Evolutionary conservation across 495 filamentous ascomycete genomes (phyloP), one percentile per base, ranked within the genome.

Genomic region (Penicillium canariense): DNA sequence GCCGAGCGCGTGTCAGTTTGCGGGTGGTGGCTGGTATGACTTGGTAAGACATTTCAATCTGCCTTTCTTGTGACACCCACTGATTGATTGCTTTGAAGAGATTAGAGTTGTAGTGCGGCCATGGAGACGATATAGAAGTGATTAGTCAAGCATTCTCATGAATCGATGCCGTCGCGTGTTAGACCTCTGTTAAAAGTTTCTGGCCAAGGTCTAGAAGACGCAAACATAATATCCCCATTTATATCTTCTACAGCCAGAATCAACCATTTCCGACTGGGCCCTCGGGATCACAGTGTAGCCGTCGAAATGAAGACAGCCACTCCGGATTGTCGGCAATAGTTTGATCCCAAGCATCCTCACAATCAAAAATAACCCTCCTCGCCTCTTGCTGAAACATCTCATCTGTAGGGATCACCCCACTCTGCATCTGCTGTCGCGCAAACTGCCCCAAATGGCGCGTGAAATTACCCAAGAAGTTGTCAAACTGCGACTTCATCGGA

Each of bases 311-410:
- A 44, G 78, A 71, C 15, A 87, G 67, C 79, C 82, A 84, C 11
- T 69, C 65, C 1, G 66, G 67, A 54, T 86, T 78, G 56, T 87
- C 84, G 1, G 84, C 79, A 10, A 78, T 78, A 0, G 84, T 87
- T 54, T 86, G 83, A 50, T 86, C 81, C 82, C 82, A 88, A 8
- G 73, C 69, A 60, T 87, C 85, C 38, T 84, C 79, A 36, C 66
- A 73, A 30, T 81, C 79, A 62, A 80, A 87, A 45, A 85, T 74
- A 51, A 85, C 77, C 8, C 82, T 65, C 30, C 85, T 73, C 2
- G 80, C 80, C 48, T 84, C 61, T 3, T 53, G 43, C 45, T 69
- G 66, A 36, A 69, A 62, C 66, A 69, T 67, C 23, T 67, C 56
- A 42, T 69, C 66, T 0, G 59, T 57, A 5, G 66, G 66, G 14